These are phyloP conservation scores for Sporothrix dimorphospora DNA, from an alignment of 2,329 filamentous ascomycete genomes.

Conservation along the genomic window DNA sequence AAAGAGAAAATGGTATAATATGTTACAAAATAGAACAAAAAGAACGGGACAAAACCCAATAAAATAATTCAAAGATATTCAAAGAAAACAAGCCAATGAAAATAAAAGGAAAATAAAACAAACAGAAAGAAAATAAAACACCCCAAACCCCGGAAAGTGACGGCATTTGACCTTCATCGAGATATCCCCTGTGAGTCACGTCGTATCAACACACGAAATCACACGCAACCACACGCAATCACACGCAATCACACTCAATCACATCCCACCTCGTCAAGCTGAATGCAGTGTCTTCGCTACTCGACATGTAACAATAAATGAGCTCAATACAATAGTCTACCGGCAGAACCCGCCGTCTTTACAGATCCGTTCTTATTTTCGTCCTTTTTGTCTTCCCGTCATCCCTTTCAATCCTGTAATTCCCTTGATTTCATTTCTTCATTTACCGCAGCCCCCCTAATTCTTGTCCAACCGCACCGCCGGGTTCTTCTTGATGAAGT, in stretches of 20 bases:
- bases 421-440: background rate
- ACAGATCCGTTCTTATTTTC: background rate
- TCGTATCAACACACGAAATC: background rate
- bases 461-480: conserved; percentile 89
- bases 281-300: conserved; percentile 7
- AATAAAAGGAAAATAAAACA: background rate
- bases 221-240: background rate
- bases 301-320: background rate
- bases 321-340: conserved; percentile 17
- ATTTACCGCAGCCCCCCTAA: conserved; percentile 46
- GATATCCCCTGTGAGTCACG: background rate
- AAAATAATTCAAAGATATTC: background rate
- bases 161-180: background rate
- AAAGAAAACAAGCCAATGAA: background rate
- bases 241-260: background rate
- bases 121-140: background rate
- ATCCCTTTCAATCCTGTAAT: background rate
- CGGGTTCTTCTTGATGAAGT: conserved; percentile 88
- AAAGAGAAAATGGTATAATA: background rate
- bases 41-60: background rate
- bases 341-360: background rate
- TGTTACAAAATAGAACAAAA: background rate
- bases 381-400: background rate
- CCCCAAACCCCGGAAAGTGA: background rate
- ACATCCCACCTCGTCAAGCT: background rate